Evolutionary conservation across 2,329 filamentous ascomycete genomes (phyloP).

Genomic region (Colletotrichum spaethianum): DNA sequence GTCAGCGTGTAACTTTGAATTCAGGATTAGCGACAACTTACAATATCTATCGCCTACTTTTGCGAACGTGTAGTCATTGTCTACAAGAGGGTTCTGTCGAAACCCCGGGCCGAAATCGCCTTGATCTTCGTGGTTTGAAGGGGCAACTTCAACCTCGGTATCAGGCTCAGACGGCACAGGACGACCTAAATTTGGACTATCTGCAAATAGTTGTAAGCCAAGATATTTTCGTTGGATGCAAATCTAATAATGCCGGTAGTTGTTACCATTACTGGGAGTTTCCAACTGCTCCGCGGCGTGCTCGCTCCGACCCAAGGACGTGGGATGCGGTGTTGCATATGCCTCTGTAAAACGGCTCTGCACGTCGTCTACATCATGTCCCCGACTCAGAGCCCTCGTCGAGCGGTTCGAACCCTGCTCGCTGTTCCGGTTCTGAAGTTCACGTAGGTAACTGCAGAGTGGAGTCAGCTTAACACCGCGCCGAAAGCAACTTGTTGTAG

Average conservation of each 20-base stretch:
- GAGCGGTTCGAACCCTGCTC: conserved; percentile 28
- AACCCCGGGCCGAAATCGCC: conserved; percentile 36
- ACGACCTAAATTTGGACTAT: conserved; percentile 15
- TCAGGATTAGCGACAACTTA: conserved; percentile 34
- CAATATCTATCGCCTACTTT: conserved; percentile 50
- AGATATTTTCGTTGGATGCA: not conserved
- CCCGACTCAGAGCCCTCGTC: conserved; percentile 14
- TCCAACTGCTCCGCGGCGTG: conserved; percentile 17
- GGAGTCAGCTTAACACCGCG: conserved; percentile 10
- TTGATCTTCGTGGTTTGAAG: conserved; percentile 8
- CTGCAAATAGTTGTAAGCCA: conserved; percentile 14
- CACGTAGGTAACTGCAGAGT: conserved; percentile 36
- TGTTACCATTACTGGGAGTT: conserved; percentile 28
- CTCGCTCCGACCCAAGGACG: not conserved
- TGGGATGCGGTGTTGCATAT: conserved; percentile 24
- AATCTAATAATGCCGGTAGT: not conserved
- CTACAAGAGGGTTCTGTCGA: conserved; percentile 49
- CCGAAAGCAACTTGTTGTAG: not conserved
- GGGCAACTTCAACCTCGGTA: conserved; percentile 17
- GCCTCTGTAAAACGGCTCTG: conserved; percentile 15
- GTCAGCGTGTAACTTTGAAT: not conserved
- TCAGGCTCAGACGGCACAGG: conserved; percentile 26
- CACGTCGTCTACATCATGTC: not conserved
- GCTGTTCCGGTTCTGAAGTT: conserved; percentile 38
- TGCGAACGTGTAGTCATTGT: conserved; percentile 51